A percentile compares a stretch with the other conserved stretches of the same genome.
Conservation (phyloP, 495 filamentous ascomycete genomes). For the Patellaria atrata region DNA sequence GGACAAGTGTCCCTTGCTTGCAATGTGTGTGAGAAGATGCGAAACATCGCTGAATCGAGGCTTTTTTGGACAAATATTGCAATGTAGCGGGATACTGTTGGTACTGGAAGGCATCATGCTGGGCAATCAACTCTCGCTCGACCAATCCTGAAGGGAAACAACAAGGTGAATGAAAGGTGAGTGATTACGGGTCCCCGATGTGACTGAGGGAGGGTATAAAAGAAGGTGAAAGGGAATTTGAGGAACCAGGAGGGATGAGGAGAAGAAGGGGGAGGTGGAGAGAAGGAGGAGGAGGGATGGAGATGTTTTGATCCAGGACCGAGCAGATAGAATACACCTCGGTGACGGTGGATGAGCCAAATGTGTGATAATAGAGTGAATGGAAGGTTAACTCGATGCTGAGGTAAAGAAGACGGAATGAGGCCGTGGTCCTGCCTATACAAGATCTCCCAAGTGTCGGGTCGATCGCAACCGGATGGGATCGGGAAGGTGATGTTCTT, state of each 20-base stretch:
- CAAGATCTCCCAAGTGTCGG: no score
- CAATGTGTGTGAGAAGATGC: constrained; percentile 75
- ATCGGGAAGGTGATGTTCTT: no score
- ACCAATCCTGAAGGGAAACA: constrained; percentile 2
- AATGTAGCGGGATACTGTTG: constrained; percentile 51
- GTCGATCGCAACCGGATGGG: no score
- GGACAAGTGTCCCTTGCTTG: constrained; percentile 71
- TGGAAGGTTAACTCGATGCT: constrained; percentile 3
- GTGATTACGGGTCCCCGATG: background rate
- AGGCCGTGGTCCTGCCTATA: no score
- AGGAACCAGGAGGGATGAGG: constrained; percentile 17
- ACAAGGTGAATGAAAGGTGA: constrained; percentile 8
- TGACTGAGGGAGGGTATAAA: constrained; percentile 8
- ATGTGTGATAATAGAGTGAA: constrained; percentile 3
- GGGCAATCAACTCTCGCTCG: no score
- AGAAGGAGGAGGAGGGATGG: constrained; percentile 15
- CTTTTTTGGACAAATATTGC: constrained; percentile 63
- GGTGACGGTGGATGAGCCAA: background rate
- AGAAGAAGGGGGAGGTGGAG: constrained; percentile 11
- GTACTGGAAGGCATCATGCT: constrained; percentile 14
- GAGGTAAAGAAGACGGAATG: constrained; percentile 2
- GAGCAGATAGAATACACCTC: constrained; percentile 2
- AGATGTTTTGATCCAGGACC: no score
- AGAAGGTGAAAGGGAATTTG: background rate
- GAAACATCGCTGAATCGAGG: constrained; percentile 76